Evolutionary conservation across 2,329 filamentous ascomycete genomes (phyloP).

Genomic region (Arthroderma uncinatum): DNA sequence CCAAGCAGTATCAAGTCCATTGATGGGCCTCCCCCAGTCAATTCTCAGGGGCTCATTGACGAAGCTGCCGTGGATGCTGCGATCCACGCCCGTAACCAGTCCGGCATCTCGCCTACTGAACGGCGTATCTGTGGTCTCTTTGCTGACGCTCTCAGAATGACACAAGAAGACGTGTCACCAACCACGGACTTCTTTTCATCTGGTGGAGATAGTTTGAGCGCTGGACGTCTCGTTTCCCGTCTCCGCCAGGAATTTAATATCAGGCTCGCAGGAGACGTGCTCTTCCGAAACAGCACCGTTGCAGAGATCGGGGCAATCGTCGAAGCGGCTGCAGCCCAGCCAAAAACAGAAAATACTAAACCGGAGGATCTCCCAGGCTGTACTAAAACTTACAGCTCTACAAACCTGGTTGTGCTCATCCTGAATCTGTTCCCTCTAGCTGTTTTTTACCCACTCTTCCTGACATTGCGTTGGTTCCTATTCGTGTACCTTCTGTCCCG

Average conservation of each 20-base stretch:
- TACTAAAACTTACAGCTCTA: not conserved
- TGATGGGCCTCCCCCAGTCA: not conserved
- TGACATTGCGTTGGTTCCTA: not conserved
- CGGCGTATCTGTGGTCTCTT: not conserved
- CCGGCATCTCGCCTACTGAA: not conserved
- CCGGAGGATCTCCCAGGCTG: not conserved
- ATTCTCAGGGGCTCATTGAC: not conserved
- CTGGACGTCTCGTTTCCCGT: not conserved
- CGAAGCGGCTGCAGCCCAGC: not conserved
- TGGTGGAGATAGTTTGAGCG: conserved; percentile 5
- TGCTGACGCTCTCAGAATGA: not conserved
- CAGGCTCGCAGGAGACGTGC: not conserved
- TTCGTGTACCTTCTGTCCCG: not conserved
- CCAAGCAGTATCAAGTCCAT: not conserved
- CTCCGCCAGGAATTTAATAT: not conserved
- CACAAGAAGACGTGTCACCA: not conserved
- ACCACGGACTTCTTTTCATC: conserved; percentile 1
- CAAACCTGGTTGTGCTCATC: not conserved
- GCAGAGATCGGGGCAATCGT: not conserved
- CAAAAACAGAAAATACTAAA: not conserved
- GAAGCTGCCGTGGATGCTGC: not conserved
- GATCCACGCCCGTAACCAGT: not conserved
- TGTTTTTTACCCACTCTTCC: not conserved
- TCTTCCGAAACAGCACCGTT: conserved; percentile 1
- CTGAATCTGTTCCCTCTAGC: not conserved